Base-by-base conservation (phyloP, 2,329 filamentous ascomycete genomes). In the Teratosphaeriaceae sp. region DNA sequence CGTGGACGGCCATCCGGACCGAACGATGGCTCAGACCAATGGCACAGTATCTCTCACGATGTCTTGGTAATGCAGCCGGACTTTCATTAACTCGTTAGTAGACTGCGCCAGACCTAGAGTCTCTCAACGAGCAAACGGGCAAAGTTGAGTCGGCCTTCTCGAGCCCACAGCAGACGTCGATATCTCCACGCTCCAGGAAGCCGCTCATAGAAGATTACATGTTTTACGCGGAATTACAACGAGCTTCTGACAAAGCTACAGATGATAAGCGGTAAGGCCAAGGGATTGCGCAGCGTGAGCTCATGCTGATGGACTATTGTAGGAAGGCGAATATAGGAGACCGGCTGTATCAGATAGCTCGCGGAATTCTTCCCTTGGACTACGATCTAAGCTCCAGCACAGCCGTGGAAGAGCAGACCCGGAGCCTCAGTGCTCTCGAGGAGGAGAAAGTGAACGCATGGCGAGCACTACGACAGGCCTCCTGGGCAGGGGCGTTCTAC, bases 401-500 rank as follows among this genome's bases (percentile, higher is more conserved):
- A 3, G 18, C 20, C 3, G 26, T 15, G 4, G 43, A 41, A 11
- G 26, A 34, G n/a, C 43, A 45, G 23, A 42, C 26, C 18, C 3
- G 15, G 3, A 24, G 38, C 18, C 38, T 45, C n/a, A 37, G 15
- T 13, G 43, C 26, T n/a, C 27, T 42, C 4, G 43, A 45, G 20
- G 19, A 37, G 2, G 43, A 45, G 31, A 45, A 45, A 22, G 31
- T 41, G 21, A 45, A 45, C 23, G 43, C 43, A 5, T 45, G 43
- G 43, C n/a, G 43, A 20, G 43, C 43, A 16, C 15, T 45, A 5
- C 38, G 43, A 4, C 43, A 45, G 21, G 43, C 43, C 6, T 31
- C 21, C 18, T 45, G 43, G 43, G 29, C 38, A 2, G 43, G 43
- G 27, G 43, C 43, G 5, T 45, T 45, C 38, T 45, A 41, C 19